phyloP scores from a whole-genome alignment of 2,329 filamentous ascomycete species.

The Pseudocercospora macadamiae region DNA sequence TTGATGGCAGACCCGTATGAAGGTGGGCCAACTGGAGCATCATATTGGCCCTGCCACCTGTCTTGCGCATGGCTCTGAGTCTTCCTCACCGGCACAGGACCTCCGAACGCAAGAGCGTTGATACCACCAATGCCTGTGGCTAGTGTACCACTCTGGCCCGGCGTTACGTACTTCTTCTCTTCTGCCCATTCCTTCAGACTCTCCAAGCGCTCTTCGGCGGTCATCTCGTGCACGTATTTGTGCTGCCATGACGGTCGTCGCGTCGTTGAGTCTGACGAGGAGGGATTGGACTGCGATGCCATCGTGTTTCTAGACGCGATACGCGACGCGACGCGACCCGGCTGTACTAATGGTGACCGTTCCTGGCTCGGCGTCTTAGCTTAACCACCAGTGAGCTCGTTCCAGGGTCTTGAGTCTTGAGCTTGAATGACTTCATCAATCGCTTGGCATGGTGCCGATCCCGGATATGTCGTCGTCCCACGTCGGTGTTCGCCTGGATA shows the following conservation, averaged over 20 bases:
- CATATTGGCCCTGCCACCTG: conserved; percentile 25
- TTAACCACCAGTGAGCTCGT: background rate
- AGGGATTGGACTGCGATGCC: conserved; percentile 5
- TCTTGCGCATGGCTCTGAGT: conserved; percentile 7
- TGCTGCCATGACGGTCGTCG: conserved; percentile 10
- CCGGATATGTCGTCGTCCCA: no score
- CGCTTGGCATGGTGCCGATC: no score
- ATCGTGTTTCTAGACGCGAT: background rate
- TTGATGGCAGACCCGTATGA: conserved; percentile 18
- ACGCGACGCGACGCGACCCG: conserved; percentile 2
- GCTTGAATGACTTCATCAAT: conserved; percentile 1
- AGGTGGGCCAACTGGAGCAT: conserved; percentile 25
- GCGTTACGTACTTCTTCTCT: conserved; percentile 29
- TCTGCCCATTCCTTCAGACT: conserved; percentile 29
- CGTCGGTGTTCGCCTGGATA: no score
- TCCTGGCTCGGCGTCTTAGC: conserved; percentile 5
- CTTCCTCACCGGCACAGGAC: conserved; percentile 9
- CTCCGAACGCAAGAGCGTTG: conserved; percentile 21
- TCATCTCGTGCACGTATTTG: conserved; percentile 29
- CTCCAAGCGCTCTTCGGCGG: conserved; percentile 24
- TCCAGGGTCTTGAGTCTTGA: background rate
- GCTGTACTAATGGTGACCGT: conserved; percentile 4
- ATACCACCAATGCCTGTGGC: conserved; percentile 15
- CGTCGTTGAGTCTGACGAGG: background rate
- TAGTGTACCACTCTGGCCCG: conserved; percentile 28